A percentile compares a stretch with the other conserved stretches of the same genome.
phyloP scores from a whole-genome alignment of 345 rosid species.

The Acer saccharum region DNA sequence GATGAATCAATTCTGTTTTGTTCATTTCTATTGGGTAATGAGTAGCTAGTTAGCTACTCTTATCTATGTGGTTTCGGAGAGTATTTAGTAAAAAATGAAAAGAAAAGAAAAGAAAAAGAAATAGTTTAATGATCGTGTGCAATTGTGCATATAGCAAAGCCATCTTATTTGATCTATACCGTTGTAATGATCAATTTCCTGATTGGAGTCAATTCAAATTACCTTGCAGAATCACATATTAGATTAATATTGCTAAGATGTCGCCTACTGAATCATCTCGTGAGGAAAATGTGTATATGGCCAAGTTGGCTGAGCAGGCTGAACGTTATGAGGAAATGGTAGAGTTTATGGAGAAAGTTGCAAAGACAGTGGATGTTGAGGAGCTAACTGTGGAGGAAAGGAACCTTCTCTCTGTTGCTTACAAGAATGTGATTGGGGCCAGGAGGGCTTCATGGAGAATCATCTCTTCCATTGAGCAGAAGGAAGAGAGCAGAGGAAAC shows the following conservation, averaged over 20 bases:
- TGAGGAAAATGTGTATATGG: conserved; percentile 90
- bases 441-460: conserved; percentile 99
- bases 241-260: conserved; percentile 50
- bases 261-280: conserved; percentile 67
- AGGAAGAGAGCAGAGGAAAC: conserved; percentile 95
- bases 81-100: no score
- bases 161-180: not conserved
- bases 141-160: not conserved
- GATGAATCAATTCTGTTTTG: not conserved
- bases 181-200: not conserved
- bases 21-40: not conserved
- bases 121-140: no score
- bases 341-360: conserved; percentile 96
- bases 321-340: conserved; percentile 99
- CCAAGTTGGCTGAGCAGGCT: conserved; percentile 97
- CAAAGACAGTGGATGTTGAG: conserved; percentile 76
- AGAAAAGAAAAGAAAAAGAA: no score
- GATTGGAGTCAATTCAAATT: not conserved
- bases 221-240: conserved; percentile 19
- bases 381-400: conserved; percentile 95
- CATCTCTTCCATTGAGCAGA: conserved; percentile 97
- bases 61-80: no score
- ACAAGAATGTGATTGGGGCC: conserved; percentile 98
- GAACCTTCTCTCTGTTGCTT: conserved; percentile 94
- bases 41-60: no score